Evolutionary conservation across 768 basidiomycete species (phyloP).

Genomic region (Grammothele lineata): DNA sequence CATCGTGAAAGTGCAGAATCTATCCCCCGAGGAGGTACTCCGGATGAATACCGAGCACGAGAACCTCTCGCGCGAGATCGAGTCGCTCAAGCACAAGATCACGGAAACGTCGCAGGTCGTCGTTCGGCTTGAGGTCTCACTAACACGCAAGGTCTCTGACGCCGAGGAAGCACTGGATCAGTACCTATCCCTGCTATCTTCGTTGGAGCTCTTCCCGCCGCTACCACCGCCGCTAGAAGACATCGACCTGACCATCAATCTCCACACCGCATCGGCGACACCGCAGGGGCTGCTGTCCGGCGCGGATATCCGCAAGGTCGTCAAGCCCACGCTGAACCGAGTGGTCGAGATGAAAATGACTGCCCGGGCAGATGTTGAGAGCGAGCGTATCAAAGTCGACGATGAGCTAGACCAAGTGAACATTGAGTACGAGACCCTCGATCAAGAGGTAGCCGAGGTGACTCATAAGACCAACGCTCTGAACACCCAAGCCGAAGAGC

Average conservation of each 20-base stretch:
- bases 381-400: conserved; percentile 74
- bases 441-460: conserved; percentile 69
- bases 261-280: conserved; percentile 75
- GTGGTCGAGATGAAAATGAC: conserved; percentile 70
- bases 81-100: conserved; percentile 74
- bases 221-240: conserved; percentile 67
- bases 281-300: conserved; percentile 66
- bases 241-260: conserved; percentile 73
- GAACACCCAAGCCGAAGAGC: conserved; percentile 74
- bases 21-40: conserved; percentile 86
- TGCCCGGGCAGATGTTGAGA: conserved; percentile 67
- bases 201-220: conserved; percentile 73
- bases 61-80: conserved; percentile 63
- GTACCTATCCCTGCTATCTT: conserved; percentile 72
- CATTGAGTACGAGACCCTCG: conserved; percentile 74
- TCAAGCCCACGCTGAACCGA: conserved; percentile 72
- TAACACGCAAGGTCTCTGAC: conserved; percentile 72
- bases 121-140: conserved; percentile 79
- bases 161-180: conserved; percentile 80
- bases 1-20: conserved; percentile 81
- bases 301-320: conserved; percentile 61
- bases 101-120: conserved; percentile 67
- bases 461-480: conserved; percentile 69
- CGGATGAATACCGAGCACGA: conserved; percentile 92
- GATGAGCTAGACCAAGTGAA: conserved; percentile 77